Evolutionary conservation across 306 rosid species (phyloP).

Genomic region (Phaseolus lunatus): DNA sequence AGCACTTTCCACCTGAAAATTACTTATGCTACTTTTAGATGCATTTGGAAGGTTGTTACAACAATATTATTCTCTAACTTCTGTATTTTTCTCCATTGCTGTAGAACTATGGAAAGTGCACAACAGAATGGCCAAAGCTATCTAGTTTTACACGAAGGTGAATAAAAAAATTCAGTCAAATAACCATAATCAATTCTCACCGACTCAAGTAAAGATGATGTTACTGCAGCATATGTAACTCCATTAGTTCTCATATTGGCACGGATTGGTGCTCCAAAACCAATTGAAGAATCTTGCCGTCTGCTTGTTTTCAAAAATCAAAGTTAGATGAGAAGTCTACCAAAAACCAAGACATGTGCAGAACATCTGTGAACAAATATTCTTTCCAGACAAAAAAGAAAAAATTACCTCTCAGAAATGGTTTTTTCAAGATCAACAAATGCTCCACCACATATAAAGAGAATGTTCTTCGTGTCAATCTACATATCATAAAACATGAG

Average conservation of each 20-base stretch:
- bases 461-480: slow-evolving; percentile 92
- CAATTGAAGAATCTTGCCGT: slow-evolving; percentile 91
- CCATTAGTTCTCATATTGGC: slow-evolving; percentile 80
- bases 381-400: neutral
- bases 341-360: neutral
- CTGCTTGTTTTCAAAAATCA: slow-evolving; percentile 53
- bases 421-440: slow-evolving; percentile 90
- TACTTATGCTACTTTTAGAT: slow-evolving; percentile 43
- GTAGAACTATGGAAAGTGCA: neutral
- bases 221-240: slow-evolving; percentile 63
- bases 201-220: slow-evolving; percentile 82
- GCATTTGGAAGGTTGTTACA: slow-evolving; percentile 33
- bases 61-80: slow-evolving; percentile 20
- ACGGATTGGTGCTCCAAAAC: slow-evolving; percentile 92
- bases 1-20: slow-evolving; percentile 86
- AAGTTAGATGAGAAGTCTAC: neutral
- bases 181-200: slow-evolving; percentile 58
- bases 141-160: neutral
- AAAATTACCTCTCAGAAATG: slow-evolving; percentile 81
- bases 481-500: slow-evolving; percentile 48
- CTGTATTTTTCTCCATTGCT: neutral
- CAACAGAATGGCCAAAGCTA: neutral
- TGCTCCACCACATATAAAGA: slow-evolving; percentile 95
- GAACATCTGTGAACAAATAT: neutral
- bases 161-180: neutral